These are phyloP conservation scores for Microcyclosporella mali DNA, from an alignment of 2,329 filamentous ascomycete species.

Conservation along the genomic window DNA sequence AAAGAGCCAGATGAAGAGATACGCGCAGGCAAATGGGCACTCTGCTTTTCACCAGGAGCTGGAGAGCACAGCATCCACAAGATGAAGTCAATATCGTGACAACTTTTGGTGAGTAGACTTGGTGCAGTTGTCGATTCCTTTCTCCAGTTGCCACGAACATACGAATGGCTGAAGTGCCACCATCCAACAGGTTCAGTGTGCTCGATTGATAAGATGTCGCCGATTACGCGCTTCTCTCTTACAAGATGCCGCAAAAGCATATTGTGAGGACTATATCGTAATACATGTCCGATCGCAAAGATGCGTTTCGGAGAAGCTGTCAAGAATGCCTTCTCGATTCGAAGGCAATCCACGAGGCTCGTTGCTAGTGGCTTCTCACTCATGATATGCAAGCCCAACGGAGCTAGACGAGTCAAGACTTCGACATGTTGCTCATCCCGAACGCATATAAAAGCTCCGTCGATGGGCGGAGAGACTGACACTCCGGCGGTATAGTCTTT, in stretches of 20 bases:
- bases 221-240: slow-evolving; percentile 67
- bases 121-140: slow-evolving; percentile 70
- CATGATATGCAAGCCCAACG: slow-evolving; percentile 70
- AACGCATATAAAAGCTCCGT: slow-evolving; percentile 64
- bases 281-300: slow-evolving; percentile 89
- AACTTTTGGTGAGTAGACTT: slow-evolving; percentile 87
- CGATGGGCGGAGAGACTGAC: slow-evolving; percentile 36
- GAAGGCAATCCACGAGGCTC: slow-evolving; percentile 68
- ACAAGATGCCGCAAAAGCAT: slow-evolving; percentile 74
- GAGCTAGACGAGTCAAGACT: slow-evolving; percentile 67
- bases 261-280: slow-evolving; percentile 91
- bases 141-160: slow-evolving; percentile 91
- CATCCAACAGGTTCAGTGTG: slow-evolving; percentile 93
- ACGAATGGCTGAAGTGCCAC: slow-evolving; percentile 92
- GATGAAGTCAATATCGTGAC: slow-evolving; percentile 90
- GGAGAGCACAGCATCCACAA: slow-evolving; percentile 86
- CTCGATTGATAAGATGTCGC: slow-evolving; percentile 76
- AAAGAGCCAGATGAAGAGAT: slow-evolving; percentile 70
- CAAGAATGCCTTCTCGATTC: slow-evolving; percentile 45
- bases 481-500: slow-evolving; percentile 45
- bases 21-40: slow-evolving; percentile 61
- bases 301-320: slow-evolving; percentile 39
- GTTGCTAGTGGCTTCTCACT: slow-evolving; percentile 93
- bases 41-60: slow-evolving; percentile 31
- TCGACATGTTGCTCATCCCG: slow-evolving; percentile 84